phyloP scores from a whole-genome alignment of 768 basidiomycete genomes.

The Mycena kentingensis region DNA sequence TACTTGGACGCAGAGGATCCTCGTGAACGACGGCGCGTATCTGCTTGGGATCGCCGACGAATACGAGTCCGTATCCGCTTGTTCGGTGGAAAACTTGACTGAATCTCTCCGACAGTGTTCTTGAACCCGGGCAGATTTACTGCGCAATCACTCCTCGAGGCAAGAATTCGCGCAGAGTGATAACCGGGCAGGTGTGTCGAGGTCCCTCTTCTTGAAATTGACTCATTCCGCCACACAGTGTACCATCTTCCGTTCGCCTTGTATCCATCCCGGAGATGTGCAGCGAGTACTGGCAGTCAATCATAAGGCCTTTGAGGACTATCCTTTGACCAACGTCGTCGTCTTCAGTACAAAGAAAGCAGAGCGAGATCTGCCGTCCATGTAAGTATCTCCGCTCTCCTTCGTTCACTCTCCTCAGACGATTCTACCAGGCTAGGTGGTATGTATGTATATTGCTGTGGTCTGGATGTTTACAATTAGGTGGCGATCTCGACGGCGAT shows the following conservation, averaged over 20 bases:
- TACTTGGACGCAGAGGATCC: conserved; percentile 3
- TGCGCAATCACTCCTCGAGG: conserved; percentile 17
- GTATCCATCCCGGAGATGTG: conserved; percentile 22
- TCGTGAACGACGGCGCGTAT: conserved; percentile 19
- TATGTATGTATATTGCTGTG: neutral
- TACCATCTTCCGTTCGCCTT: conserved; percentile 23
- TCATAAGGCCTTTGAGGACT: conserved; percentile 12
- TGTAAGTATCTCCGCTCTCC: conserved; percentile 1
- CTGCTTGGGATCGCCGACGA: conserved; percentile 23
- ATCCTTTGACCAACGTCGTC: conserved; percentile 15
- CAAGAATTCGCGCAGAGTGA: conserved; percentile 6
- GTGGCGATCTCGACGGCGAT: conserved; percentile 8
- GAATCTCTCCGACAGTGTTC: conserved; percentile 1
- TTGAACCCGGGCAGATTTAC: conserved; percentile 22
- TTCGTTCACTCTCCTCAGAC: neutral
- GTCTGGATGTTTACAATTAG: neutral
- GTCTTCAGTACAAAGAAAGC: conserved; percentile 18
- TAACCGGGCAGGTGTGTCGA: conserved; percentile 15
- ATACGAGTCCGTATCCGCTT: conserved; percentile 9
- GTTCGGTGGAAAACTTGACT: neutral
- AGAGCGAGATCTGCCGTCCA: conserved; percentile 17
- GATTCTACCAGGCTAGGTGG: conserved; percentile 16
- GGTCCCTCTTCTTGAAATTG: neutral
- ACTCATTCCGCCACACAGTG: neutral
- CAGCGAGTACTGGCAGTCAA: conserved; percentile 20